Conservation (phyloP, 495 filamentous ascomycete genomes). For the Lasiosphaeriaceae sp. region DNA sequence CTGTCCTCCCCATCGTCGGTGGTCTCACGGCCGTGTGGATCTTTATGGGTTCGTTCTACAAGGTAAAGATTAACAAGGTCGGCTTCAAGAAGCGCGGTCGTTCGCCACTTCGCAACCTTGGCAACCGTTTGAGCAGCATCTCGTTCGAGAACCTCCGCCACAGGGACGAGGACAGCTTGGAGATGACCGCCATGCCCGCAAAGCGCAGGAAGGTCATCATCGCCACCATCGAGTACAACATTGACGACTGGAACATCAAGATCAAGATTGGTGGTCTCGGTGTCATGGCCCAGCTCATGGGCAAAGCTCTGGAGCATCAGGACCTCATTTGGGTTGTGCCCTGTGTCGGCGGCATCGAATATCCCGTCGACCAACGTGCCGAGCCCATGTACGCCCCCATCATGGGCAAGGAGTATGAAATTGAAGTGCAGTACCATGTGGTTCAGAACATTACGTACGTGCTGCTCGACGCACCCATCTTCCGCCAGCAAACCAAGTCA, state of each 20-base stretch:
- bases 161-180: conserved; percentile 54
- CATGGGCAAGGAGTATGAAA: conserved; percentile 56
- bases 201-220: conserved; percentile 48
- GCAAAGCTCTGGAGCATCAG: conserved; percentile 63
- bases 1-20: conserved; percentile 44
- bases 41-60: conserved; percentile 63
- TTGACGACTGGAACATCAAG: conserved; percentile 67
- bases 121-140: conserved; percentile 21
- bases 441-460: conserved; percentile 68
- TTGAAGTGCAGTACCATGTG: conserved; percentile 62
- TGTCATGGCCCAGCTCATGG: conserved; percentile 68
- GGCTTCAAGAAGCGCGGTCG: conserved; percentile 48
- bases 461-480: conserved; percentile 63
- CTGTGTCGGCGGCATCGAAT: conserved; percentile 67
- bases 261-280: conserved; percentile 69
- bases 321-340: conserved; percentile 71
- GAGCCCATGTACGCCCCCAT: conserved; percentile 62
- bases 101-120: conserved; percentile 18
- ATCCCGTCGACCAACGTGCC: conserved; percentile 55
- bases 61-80: conserved; percentile 49
- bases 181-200: conserved; percentile 30
- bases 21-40: conserved; percentile 51
- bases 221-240: conserved; percentile 69
- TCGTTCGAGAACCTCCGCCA: conserved; percentile 20
- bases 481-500: conserved; percentile 58